Evolutionary conservation across 306 rosid species (phyloP).

Genomic region (Cicer bijugum): DNA sequence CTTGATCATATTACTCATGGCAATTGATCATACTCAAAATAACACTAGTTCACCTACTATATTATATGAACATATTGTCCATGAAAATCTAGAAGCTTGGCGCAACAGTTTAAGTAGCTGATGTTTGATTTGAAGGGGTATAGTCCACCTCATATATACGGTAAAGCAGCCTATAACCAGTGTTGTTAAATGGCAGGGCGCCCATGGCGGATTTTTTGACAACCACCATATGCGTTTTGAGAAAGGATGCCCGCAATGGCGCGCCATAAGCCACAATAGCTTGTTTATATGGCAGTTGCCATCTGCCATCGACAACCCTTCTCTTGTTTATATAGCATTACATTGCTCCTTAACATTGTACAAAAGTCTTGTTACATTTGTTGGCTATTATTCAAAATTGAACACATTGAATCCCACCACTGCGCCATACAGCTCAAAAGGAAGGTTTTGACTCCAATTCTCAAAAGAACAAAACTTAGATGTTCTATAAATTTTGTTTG

Average conservation of each 20-base stretch:
- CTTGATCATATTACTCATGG: not conserved
- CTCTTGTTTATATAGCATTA: not conserved
- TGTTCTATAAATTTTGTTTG: not conserved
- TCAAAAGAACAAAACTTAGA: slow-evolving; percentile 1
- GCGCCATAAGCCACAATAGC: too few species aligned
- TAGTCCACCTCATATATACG: not conserved
- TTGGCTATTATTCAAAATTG: too few species aligned
- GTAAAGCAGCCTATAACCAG: not conserved
- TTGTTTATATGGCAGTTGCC: too few species aligned
- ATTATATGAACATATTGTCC: slow-evolving; percentile 1
- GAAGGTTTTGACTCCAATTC: not conserved
- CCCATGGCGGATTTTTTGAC: too few species aligned
- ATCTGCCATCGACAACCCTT: too few species aligned
- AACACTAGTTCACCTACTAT: not conserved
- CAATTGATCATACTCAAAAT: slow-evolving; percentile 7
- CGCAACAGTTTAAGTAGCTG: not conserved
- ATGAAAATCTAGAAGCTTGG: slow-evolving; percentile 22
- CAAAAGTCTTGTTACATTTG: too few species aligned
- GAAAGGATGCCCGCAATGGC: too few species aligned
- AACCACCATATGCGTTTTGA: too few species aligned
- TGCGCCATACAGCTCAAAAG: not conserved
- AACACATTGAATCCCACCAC: not conserved
- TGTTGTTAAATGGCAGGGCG: too few species aligned
- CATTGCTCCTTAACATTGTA: not conserved
- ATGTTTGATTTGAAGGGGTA: not conserved